A percentile compares a stretch with the other conserved stretches of the same genome.
phyloP scores from a whole-genome alignment of 2,329 filamentous ascomycete genomes.

The Didymella arachidicola region DNA sequence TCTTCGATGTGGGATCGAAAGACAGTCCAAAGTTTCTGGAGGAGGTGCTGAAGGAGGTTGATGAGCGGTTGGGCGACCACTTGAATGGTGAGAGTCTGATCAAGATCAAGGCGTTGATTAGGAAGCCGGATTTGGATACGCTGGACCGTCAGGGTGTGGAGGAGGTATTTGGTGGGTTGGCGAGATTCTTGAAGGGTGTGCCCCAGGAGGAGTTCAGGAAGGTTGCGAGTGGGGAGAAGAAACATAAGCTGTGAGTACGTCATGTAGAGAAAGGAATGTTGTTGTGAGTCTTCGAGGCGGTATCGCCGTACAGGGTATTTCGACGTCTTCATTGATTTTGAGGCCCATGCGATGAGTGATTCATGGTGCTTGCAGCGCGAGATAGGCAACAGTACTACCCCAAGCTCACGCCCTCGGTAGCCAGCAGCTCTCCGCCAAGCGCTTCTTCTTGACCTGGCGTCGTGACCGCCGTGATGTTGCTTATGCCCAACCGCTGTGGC shows the following conservation, averaged over 20 bases:
- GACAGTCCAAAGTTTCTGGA: conserved; percentile 72
- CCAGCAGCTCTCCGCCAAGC: conserved; percentile 43
- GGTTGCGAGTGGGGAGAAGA: conserved; percentile 87
- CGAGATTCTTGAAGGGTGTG: conserved; percentile 78
- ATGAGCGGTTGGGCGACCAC: conserved; percentile 81
- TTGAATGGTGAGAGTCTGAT: conserved; percentile 79
- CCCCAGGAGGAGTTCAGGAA: conserved; percentile 90
- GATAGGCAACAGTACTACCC: conserved; percentile 27
- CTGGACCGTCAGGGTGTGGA: conserved; percentile 79
- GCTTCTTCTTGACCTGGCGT: conserved; percentile 27
- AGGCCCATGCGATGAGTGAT: background rate
- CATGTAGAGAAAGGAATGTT: background rate
- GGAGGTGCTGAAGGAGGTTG: conserved; percentile 78
- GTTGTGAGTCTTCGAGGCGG: background rate
- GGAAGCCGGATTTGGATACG: conserved; percentile 73
- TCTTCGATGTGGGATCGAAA: conserved; percentile 68
- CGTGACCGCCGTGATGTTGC: background rate
- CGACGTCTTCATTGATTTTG: background rate
- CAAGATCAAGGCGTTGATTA: conserved; percentile 84
- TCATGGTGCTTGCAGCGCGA: too few relatives aligned
- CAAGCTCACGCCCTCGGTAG: conserved; percentile 44
- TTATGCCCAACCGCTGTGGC: background rate
- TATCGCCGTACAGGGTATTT: background rate
- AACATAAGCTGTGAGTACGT: conserved; percentile 79
- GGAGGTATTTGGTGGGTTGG: conserved; percentile 86